These are phyloP conservation scores for Penicillium soppii DNA, from an alignment of 495 filamentous ascomycete species.

Conservation along the genomic window DNA sequence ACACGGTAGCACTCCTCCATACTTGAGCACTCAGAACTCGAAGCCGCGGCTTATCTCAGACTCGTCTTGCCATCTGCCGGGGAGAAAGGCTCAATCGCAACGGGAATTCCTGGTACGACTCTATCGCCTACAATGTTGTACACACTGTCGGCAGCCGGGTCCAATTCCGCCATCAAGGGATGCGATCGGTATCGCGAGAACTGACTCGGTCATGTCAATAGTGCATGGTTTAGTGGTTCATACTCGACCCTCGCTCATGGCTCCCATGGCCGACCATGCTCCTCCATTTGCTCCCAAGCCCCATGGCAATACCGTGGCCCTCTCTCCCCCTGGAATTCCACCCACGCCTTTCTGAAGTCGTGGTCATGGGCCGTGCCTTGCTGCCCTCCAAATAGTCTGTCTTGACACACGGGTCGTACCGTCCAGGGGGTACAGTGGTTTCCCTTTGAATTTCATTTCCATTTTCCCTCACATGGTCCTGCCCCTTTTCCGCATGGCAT, in stretches of 20 bases:
- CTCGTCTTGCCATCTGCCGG: not conserved
- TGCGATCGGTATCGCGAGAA: not conserved
- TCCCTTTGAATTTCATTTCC: not conserved
- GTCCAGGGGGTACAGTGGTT: not conserved
- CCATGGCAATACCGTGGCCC: conserved; percentile 2
- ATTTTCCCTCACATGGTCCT: not conserved
- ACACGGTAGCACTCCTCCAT: conserved; percentile 31
- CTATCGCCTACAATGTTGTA: conserved; percentile 5
- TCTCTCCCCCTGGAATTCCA: conserved; percentile 4
- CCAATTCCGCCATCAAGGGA: conserved; percentile 14
- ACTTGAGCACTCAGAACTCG: conserved; percentile 3
- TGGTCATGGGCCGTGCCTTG: conserved; percentile 16
- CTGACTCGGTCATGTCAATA: conserved; percentile 20
- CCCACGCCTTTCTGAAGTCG: conserved; percentile 3
- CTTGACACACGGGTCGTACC: conserved; percentile 7
- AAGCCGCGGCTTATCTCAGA: not conserved
- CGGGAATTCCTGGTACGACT: conserved; percentile 19
- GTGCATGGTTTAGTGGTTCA: conserved; percentile 3
- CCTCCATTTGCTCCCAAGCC: not conserved
- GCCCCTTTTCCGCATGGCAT: not conserved
- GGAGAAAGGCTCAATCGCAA: not conserved
- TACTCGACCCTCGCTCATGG: not conserved
- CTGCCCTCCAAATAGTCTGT: conserved; percentile 17
- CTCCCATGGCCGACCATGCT: conserved; percentile 5
- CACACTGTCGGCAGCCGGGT: conserved; percentile 1